These are phyloP conservation scores for Penstemon eatonii DNA, from an alignment of 257 asterid species.

Conservation along the genomic window DNA sequence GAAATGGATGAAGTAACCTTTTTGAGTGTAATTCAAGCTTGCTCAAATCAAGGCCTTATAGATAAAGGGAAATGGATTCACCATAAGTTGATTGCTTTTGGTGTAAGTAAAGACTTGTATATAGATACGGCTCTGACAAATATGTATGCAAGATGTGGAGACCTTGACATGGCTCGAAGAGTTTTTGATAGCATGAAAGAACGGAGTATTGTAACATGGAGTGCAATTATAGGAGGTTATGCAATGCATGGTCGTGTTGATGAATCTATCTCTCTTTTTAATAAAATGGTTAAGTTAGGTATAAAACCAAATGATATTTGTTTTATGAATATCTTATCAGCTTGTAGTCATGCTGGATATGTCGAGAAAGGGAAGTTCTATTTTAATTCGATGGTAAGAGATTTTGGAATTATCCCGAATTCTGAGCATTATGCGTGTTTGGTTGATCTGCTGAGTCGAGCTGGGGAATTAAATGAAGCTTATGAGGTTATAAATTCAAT, in stretches of 20 bases:
- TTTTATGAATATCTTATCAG: conserved; percentile 75
- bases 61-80: conserved; percentile 86
- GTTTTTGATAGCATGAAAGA: conserved; percentile 60
- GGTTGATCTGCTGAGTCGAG: conserved; percentile 87
- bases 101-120: conserved; percentile 54
- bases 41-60: conserved; percentile 57
- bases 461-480: conserved; percentile 73
- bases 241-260: conserved; percentile 77
- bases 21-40: conserved; percentile 75
- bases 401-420: conserved; percentile 56
- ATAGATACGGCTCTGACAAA: conserved; percentile 63
- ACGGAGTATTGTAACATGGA: conserved; percentile 71
- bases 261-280: conserved; percentile 52
- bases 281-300: conserved; percentile 62
- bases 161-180: conserved; percentile 55
- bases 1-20: conserved; percentile 77
- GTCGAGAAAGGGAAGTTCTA: conserved; percentile 63
- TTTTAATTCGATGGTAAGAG: conserved; percentile 58
- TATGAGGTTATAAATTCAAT: conserved; percentile 58
- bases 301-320: conserved; percentile 62
- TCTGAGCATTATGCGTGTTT: conserved; percentile 76
- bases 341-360: conserved; percentile 84
- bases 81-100: conserved; percentile 59
- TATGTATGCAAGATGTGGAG: conserved; percentile 89
- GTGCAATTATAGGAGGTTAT: conserved; percentile 74